Evolutionary conservation across 352 stramenopile genomes (phyloP).

Genomic region (Phytophthora chlamydospora): DNA sequence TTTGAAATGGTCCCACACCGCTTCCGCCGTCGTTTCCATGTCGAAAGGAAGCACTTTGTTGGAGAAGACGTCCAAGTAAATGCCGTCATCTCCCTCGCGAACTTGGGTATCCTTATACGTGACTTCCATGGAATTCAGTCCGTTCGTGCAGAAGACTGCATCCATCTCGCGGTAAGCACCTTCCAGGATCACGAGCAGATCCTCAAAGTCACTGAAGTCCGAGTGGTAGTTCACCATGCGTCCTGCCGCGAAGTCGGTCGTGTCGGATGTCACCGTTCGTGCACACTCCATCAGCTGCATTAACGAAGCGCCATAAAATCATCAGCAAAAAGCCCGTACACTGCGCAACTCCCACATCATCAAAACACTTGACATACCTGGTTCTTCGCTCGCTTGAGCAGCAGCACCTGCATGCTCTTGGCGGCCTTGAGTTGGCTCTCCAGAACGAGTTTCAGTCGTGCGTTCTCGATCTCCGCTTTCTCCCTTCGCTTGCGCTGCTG

Average conservation of each 20-base stretch:
- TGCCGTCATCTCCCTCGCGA: conserved; percentile 32
- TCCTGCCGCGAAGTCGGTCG: conserved; percentile 26
- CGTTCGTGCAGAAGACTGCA: conserved; percentile 42
- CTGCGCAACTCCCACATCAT: background rate
- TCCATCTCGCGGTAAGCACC: conserved; percentile 44
- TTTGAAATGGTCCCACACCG: conserved; percentile 48
- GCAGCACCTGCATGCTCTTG: conserved; percentile 44
- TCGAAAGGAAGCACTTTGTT: conserved; percentile 54
- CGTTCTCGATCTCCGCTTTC: conserved; percentile 48
- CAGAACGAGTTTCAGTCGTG: conserved; percentile 45
- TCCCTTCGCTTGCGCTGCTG: conserved; percentile 37
- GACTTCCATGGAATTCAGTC: conserved; percentile 37
- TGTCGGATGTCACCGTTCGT: conserved; percentile 24
- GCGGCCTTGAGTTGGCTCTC: conserved; percentile 49
- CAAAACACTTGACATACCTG: conserved; percentile 21
- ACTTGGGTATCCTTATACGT: conserved; percentile 40
- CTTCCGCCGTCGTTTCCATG: conserved; percentile 31
- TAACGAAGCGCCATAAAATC: background rate
- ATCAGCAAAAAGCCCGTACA: background rate
- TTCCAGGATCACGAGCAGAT: conserved; percentile 38
- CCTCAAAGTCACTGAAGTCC: conserved; percentile 31
- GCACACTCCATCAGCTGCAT: conserved; percentile 36
- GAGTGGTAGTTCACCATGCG: conserved; percentile 38
- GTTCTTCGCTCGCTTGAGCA: conserved; percentile 43
- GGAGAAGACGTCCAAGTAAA: conserved; percentile 48